Evolutionary conservation across 208 protist genomes (phyloP).

Genomic region (Blechomonas ayalai): DNA sequence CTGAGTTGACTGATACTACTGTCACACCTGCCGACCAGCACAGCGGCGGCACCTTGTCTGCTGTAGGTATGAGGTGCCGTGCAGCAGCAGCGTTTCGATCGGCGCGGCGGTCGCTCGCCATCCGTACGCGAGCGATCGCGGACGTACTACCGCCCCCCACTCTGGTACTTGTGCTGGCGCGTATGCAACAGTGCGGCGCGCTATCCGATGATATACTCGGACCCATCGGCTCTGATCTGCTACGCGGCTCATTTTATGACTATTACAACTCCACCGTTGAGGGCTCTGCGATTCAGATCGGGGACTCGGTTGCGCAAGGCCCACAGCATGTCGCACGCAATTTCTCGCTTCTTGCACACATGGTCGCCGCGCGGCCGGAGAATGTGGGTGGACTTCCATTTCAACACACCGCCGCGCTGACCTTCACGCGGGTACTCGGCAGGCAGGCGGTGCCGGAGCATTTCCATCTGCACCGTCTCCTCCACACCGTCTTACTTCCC

Average conservation of each 20-base stretch:
- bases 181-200: slow-evolving; percentile 50
- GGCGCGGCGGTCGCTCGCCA: slow-evolving; percentile 35
- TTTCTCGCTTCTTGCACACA: slow-evolving; percentile 19
- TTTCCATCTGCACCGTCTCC: slow-evolving; percentile 61
- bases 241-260: slow-evolving; percentile 4
- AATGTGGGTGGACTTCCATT: slow-evolving; percentile 7
- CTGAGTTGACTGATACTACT: background rate
- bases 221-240: slow-evolving; percentile 23
- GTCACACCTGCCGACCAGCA: no score
- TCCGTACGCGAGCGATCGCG: slow-evolving; percentile 31
- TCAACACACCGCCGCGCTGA: slow-evolving; percentile 18
- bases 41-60: background rate
- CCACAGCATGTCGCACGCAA: slow-evolving; percentile 19
- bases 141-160: slow-evolving; percentile 15
- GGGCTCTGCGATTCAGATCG: slow-evolving; percentile 4
- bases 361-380: slow-evolving; percentile 7
- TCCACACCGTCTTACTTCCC: slow-evolving; percentile 64
- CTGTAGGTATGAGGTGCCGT: background rate
- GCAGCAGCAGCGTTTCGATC: slow-evolving; percentile 8
- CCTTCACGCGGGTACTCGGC: slow-evolving; percentile 47
- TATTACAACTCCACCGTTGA: background rate
- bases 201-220: slow-evolving; percentile 72
- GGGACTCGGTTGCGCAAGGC: background rate
- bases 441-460: slow-evolving; percentile 33
- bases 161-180: slow-evolving; percentile 29